Conservation (phyloP, 2,329 filamentous ascomycete species). For the Mycosphaerella arachidis region DNA sequence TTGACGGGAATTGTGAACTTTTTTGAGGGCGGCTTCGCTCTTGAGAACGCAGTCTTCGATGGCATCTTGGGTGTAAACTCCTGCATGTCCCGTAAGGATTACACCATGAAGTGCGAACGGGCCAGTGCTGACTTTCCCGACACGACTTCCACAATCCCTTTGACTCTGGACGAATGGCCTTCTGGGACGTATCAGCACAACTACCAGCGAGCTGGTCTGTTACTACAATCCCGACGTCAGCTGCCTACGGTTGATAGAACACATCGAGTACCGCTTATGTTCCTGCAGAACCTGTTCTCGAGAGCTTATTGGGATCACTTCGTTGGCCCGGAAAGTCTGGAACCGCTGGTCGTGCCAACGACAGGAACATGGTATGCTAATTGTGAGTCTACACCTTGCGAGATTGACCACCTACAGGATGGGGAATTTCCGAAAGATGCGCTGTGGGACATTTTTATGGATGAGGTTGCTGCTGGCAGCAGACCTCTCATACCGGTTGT, state of each 20-base stretch:
- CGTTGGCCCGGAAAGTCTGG: not conserved
- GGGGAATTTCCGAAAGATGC: not conserved
- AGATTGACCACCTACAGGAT: not conserved
- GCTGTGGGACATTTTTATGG: not conserved
- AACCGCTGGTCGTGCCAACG: not conserved
- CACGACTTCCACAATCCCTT: not conserved
- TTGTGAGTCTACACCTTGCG: not conserved
- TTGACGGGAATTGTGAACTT: not conserved
- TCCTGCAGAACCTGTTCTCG: not conserved
- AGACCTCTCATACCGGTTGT: not conserved
- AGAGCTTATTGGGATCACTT: not conserved
- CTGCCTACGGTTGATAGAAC: not conserved
- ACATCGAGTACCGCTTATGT: not conserved
- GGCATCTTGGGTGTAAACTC: constrained; percentile 1
- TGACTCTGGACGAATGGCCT: not conserved
- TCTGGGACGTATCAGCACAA: not conserved
- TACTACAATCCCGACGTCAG: not conserved
- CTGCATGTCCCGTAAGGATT: not conserved
- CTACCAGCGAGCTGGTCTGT: not conserved
- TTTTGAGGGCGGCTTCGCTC: constrained; percentile 1
- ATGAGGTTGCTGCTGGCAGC: not conserved
- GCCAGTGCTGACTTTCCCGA: not conserved
- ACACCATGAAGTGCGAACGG: not conserved
- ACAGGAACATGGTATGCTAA: not conserved
- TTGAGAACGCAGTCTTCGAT: constrained; percentile 2